A percentile compares a stretch with the other conserved stretches of the same genome.
phyloP scores from a whole-genome alignment of 2,329 filamentous ascomycete genomes.

The Zymoseptoria ardabiliae region DNA sequence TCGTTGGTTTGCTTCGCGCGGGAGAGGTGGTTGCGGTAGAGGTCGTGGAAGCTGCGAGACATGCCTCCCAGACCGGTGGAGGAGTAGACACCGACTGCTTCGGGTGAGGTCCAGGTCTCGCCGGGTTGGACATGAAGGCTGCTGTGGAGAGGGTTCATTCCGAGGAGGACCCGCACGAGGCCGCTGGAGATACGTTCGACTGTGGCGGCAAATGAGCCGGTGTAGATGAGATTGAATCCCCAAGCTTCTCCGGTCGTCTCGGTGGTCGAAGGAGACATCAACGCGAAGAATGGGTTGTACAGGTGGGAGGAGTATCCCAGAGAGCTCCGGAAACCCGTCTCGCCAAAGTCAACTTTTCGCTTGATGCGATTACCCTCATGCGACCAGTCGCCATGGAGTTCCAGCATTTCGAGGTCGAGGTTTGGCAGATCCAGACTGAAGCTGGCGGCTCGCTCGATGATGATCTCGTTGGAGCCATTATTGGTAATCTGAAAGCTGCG shows the following conservation, averaged over 20 bases:
- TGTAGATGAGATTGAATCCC: slow-evolving; percentile 59
- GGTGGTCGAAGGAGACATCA: slow-evolving; percentile 51
- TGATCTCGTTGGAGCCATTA: slow-evolving; percentile 40
- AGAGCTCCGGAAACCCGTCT: slow-evolving; percentile 50
- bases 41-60: slow-evolving; percentile 54
- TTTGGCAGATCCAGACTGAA: slow-evolving; percentile 56
- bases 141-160: slow-evolving; percentile 54
- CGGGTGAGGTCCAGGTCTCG: slow-evolving; percentile 53
- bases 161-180: slow-evolving; percentile 52
- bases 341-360: slow-evolving; percentile 50
- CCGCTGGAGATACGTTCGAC: slow-evolving; percentile 57
- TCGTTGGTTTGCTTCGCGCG: slow-evolving; percentile 48
- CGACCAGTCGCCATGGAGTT: slow-evolving; percentile 57
- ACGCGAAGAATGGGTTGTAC: slow-evolving; percentile 57
- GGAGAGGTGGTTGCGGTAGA: slow-evolving; percentile 56
- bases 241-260: slow-evolving; percentile 56
- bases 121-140: slow-evolving; percentile 52
- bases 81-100: slow-evolving; percentile 57
- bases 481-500: slow-evolving; percentile 57
- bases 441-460: slow-evolving; percentile 44
- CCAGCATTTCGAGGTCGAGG: slow-evolving; percentile 55
- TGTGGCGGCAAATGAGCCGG: slow-evolving; percentile 55
- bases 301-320: slow-evolving; percentile 57
- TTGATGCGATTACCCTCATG: slow-evolving; percentile 48
- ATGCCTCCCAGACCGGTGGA: slow-evolving; percentile 52